Base-by-base conservation (phyloP, 2,329 filamentous ascomycete genomes). In the Claviceps purpurea region DNA sequence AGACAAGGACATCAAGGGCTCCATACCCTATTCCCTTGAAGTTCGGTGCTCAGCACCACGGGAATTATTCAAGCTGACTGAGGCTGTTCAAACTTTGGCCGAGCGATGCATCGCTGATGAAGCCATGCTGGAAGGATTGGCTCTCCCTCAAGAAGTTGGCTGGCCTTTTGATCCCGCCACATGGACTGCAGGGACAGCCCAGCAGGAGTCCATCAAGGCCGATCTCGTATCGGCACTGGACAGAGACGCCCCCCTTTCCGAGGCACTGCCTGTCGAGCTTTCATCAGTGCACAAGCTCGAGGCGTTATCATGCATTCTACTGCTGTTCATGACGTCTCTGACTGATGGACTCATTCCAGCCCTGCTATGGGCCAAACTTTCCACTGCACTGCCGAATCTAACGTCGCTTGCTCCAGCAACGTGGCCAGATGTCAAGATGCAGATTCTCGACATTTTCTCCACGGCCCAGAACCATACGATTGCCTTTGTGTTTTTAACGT, bases 21-120 rank as follows among this genome's bases (percentile, higher is more conserved):
- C 73, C 56, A 84, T 78, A 54, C 74, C 71, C 47, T 78, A 74
- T 60, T 75, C 72, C 61, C 74, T 68, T 41, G 79, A 76, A 54
- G 77, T 87, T 56, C 81, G 81, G 63, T 84, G 85, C 63, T 91
- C 89, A 11, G 89, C 89, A 1, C 91, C 93, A 1, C 82, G 87
- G 55, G 91, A 96, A 66, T 74, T 97, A 8, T 94, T 95, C 68
- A 84, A 84, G 63, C 78, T 98, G 61, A 96, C 89, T 5, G 88
- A 95, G 65, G 80, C 83, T 11, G 76, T 95, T 16, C 78, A 79
- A 59, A 72, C 66, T 6, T 67, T 81, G 42, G 73, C 73, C 3
- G 79, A 81, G 57, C 73, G 79, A 20, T 74, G 71, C 26, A 64
- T 78, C 7, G 81, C 81, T 0, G 81, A 84, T 49, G 75, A 78